Base-by-base conservation (phyloP, 495 filamentous ascomycete genomes). In the Letharia lupina region DNA sequence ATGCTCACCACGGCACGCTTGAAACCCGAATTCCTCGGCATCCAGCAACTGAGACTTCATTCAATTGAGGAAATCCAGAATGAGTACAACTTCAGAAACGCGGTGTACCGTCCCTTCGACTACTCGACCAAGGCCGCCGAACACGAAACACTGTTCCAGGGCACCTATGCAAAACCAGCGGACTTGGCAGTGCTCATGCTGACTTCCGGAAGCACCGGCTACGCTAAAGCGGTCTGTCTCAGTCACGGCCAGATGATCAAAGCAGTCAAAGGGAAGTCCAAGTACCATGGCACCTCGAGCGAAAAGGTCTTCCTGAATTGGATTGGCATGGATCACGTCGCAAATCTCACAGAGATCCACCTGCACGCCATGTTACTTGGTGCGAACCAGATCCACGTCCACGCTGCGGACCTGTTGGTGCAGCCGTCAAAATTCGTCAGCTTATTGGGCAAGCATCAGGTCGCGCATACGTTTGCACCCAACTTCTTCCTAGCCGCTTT, bases 171-270 rank as follows among this genome's bases (percentile, higher is more conserved):
- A 5, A 16, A 45, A 18, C 42, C 20, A 7, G 31, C 5, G 23
- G 57, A 60, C 35, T 6, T n/a, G 7, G 57, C 57, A 9, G 57
- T 78, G 16, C 68, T 85, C 8, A 82, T 85, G 81, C 70, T 86
- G 3, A 86, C 83, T 8, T 87, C 83, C 0, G 84, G 84, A 2
- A 82, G 77, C 70, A 84, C 80, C 4, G 82, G 83, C 10, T 73
- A 77, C 58, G 68, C 81, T 16, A 86, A 87, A 69, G 83, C 82
- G 1, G 83, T 85, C 0, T 60, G 39, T 4, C 70, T 85, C 4
- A 72, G 63, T 7, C 80, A 83, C 61, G 47, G 59, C 0, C 80
- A 86, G 68, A 69, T 84, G 3, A 57, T 84, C 1, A 68, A 77
- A 3, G 75, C 84, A 3, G 59, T 85, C 2, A 3, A 39, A 0